A percentile compares a stretch with the other conserved stretches of the same genome.
Conservation (phyloP, 768 basidiomycete genomes). For the Podaxis carcinomalis region DNA sequence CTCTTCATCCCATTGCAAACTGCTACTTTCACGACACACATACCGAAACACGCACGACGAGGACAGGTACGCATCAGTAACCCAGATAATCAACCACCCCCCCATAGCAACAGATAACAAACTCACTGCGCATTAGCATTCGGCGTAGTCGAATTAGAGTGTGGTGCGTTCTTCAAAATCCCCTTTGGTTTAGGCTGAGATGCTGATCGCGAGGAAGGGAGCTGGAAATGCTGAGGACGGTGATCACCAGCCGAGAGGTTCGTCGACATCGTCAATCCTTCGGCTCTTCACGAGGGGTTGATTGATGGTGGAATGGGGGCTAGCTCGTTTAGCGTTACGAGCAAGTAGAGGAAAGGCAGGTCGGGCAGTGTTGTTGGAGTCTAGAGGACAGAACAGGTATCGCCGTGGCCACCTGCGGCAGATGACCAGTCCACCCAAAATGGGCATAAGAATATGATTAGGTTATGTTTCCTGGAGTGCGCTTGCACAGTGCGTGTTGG, state of each 20-base stretch:
- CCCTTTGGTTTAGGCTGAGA: constrained; percentile 79
- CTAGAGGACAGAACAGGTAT: background rate
- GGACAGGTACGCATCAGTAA: constrained; percentile 3
- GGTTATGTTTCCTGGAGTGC: background rate
- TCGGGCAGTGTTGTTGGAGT: background rate
- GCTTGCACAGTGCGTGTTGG: background rate
- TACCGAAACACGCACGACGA: background rate
- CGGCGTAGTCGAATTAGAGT: constrained; percentile 29
- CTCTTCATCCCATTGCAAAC: constrained; percentile 92
- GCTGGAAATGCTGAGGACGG: constrained; percentile 43
- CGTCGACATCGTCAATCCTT: constrained; percentile 17
- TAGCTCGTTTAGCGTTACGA: background rate
- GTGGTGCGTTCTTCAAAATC: constrained; percentile 81
- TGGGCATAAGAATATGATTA: background rate
- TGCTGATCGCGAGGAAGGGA: constrained; percentile 50
- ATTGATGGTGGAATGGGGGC: background rate
- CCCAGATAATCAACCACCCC: background rate
- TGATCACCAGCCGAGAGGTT: constrained; percentile 22
- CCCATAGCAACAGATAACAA: background rate
- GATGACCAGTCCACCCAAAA: background rate
- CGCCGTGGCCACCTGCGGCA: background rate
- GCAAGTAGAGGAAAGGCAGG: background rate
- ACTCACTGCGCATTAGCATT: constrained; percentile 44
- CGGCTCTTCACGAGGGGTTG: background rate
- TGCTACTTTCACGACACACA: constrained; percentile 29